Evolutionary conservation across 352 stramenopile genomes (phyloP).

Genomic region (Phytophthora chlamydospora): DNA sequence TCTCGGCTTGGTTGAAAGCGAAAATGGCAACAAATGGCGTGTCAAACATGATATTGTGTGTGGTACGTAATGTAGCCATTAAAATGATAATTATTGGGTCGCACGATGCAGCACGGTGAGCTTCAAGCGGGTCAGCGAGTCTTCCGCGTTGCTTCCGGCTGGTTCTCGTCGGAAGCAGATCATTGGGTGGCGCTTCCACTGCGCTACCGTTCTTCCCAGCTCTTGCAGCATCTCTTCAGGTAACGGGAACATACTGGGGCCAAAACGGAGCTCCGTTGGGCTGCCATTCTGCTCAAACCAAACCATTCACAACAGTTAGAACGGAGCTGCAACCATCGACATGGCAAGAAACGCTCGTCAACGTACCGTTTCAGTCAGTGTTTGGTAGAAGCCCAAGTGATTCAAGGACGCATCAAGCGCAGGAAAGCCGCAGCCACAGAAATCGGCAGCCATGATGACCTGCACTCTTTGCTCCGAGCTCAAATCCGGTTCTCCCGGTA

Average conservation of each 20-base stretch:
- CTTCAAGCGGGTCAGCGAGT: constrained; percentile 41
- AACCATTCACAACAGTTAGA: not conserved
- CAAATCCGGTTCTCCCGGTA: constrained; percentile 42
- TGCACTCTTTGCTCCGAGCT: constrained; percentile 30
- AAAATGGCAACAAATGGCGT: not conserved
- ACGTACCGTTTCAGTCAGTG: constrained; percentile 39
- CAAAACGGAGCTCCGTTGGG: constrained; percentile 51
- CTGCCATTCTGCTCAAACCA: constrained; percentile 21
- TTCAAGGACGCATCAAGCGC: constrained; percentile 53
- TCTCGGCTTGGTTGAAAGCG: not conserved
- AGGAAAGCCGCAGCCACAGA: constrained; percentile 66
- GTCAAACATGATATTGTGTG: no score
- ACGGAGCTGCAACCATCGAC: no score
- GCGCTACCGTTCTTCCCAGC: constrained; percentile 40
- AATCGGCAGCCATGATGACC: constrained; percentile 56
- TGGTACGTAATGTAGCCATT: no score
- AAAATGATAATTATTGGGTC: constrained; percentile 3
- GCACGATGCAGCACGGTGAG: constrained; percentile 25
- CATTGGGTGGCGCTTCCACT: constrained; percentile 34
- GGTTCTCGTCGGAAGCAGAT: constrained; percentile 26
- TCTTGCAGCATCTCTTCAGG: constrained; percentile 67
- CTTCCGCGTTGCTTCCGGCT: constrained; percentile 7
- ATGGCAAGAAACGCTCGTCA: no score
- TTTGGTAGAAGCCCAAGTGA: constrained; percentile 67
- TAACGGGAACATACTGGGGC: constrained; percentile 65